Evolutionary conservation across 805 yeast genomes (phyloP).

Genomic region (Debaryomyces castellii): DNA sequence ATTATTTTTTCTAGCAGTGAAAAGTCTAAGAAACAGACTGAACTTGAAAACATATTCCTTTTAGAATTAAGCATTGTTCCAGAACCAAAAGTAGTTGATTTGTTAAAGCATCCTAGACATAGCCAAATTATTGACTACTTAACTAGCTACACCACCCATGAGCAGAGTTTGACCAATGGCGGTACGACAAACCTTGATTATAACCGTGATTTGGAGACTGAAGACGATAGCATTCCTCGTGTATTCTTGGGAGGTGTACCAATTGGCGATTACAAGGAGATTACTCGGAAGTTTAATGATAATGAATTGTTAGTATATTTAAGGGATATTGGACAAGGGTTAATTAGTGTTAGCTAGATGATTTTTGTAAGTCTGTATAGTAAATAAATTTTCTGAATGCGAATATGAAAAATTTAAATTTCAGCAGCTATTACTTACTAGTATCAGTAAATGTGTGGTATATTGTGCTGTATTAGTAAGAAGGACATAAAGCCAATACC

Average conservation of each 20-base stretch:
- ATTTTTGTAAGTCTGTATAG: background rate
- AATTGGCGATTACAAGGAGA: conserved; percentile 24
- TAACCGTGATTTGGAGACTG: conserved; percentile 4
- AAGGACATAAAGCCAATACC: background rate
- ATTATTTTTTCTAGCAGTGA: conserved; percentile 25
- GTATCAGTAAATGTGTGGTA: conserved; percentile 52
- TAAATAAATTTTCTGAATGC: background rate
- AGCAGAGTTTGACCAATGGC: background rate
- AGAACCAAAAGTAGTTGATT: conserved; percentile 30
- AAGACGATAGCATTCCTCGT: conserved; percentile 25
- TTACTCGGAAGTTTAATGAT: conserved; percentile 18
- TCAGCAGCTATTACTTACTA: background rate
- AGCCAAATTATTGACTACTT: conserved; percentile 23
- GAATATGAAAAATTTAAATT: background rate
- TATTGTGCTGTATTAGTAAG: conserved; percentile 35
- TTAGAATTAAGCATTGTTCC: conserved; percentile 27
- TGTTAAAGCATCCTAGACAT: conserved; percentile 32
- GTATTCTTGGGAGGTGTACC: conserved; percentile 35
- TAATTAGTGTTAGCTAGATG: conserved; percentile 18
- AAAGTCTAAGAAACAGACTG: conserved; percentile 10
- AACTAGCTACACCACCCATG: conserved; percentile 14
- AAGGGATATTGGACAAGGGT: conserved; percentile 25
- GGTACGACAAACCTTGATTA: background rate
- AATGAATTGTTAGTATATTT: conserved; percentile 23
- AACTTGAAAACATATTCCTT: conserved; percentile 19